phyloP scores from a whole-genome alignment of 352 stramenopile species.

The Globisporangium spinosum region DNA sequence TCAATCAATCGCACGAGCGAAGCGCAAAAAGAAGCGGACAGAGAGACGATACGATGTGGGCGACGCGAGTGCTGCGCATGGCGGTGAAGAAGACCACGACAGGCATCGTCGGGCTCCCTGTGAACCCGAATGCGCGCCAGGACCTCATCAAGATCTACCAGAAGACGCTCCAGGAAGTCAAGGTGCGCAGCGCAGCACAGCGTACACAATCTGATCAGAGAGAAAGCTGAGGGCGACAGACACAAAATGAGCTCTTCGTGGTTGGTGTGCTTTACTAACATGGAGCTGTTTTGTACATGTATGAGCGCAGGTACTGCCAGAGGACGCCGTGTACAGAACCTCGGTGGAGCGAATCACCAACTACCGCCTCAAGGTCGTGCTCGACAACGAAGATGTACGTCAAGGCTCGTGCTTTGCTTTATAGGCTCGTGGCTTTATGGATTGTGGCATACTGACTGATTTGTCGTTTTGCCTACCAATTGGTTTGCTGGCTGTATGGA shows the following conservation, averaged over 20 bases:
- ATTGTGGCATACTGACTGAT: slow-evolving; percentile 2
- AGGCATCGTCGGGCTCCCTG: slow-evolving; percentile 76
- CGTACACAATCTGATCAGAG: neutral
- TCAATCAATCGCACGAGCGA: slow-evolving; percentile 16
- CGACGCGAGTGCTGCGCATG: slow-evolving; percentile 78
- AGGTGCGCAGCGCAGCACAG: slow-evolving; percentile 33
- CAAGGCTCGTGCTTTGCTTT: neutral
- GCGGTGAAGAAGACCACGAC: slow-evolving; percentile 86
- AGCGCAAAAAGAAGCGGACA: slow-evolving; percentile 13
- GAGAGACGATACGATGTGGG: slow-evolving; percentile 75
- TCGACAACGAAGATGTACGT: slow-evolving; percentile 69
- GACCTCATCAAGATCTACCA: slow-evolving; percentile 86
- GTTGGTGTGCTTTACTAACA: neutral
- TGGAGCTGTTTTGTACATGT: neutral
- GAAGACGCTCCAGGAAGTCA: slow-evolving; percentile 75
- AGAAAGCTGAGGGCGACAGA: neutral
- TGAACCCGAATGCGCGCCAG: slow-evolving; percentile 80
- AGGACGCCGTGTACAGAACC: slow-evolving; percentile 67
- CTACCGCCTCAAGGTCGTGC: slow-evolving; percentile 73
- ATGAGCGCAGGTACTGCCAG: slow-evolving; percentile 44
- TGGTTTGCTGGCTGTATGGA: neutral
- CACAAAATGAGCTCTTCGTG: slow-evolving; percentile 8
- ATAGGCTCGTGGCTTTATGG: neutral
- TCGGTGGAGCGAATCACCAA: slow-evolving; percentile 86
- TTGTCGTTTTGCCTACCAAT: neutral